A percentile compares a stretch with the other conserved stretches of the same genome.
Evolutionary conservation across 129 eudicot species (phyloP).

Genomic region (Tanacetum coccineum): DNA sequence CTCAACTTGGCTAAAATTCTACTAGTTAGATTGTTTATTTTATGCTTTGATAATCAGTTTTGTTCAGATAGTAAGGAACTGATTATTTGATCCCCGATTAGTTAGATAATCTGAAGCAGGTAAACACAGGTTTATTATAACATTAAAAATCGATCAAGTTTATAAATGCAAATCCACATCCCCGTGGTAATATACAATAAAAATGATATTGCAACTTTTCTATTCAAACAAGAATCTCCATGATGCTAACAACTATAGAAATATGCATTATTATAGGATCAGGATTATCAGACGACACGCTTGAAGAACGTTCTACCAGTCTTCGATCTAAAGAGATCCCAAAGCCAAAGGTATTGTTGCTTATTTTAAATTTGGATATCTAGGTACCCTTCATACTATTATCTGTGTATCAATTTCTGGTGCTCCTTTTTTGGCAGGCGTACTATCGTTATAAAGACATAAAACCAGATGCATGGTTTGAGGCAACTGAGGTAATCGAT

Average conservation of each 20-base stretch:
- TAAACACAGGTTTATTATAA: too few species aligned
- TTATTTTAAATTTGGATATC: neutral
- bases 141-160: neutral
- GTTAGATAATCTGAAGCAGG: too few species aligned
- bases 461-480: slow-evolving; percentile 91
- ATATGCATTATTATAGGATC: slow-evolving; percentile 60
- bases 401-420: slow-evolving; percentile 12
- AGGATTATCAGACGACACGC: slow-evolving; percentile 82
- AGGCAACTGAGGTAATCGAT: slow-evolving; percentile 76
- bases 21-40: neutral
- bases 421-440: slow-evolving; percentile 43
- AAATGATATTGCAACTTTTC: too few species aligned
- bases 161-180: neutral
- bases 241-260: neutral
- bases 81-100: too few species aligned
- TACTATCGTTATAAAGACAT: slow-evolving; percentile 74
- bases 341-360: slow-evolving; percentile 68
- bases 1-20: neutral
- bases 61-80: neutral
- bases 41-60: neutral
- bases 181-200: neutral
- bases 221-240: neutral
- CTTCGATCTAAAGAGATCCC: slow-evolving; percentile 83
- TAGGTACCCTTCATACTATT: neutral
- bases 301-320: slow-evolving; percentile 86